Base-by-base conservation (phyloP, 2,329 filamentous ascomycete species). In the Pseudophaeomoniella oleicola region DNA sequence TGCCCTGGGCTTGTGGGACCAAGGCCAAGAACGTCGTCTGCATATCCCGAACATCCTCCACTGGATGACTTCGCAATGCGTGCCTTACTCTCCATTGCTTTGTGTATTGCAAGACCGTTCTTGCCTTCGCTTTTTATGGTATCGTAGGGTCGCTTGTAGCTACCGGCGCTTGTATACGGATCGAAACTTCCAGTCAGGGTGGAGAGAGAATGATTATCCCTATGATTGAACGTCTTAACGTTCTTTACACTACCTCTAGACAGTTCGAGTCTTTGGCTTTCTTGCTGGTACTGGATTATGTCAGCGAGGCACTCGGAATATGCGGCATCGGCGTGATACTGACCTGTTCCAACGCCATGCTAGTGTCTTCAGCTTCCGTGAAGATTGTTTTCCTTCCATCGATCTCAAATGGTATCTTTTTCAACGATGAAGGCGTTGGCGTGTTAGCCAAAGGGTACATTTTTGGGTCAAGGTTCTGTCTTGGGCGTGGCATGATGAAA, bases 401-500 rank as follows among this genome's bases (percentile, higher is more conserved):
- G 22, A 81, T 63, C 36, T 79, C 75, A 48, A 93, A 87, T 30
- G 72, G 77, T 52, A 96, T 81, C 39, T 76, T 77, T 43, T 76
- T 75, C 41, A 98, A 64, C 36, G 81, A 78, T 12, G 76, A 72
- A 2, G 90, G 90, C 2, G 87, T 93, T 1, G 84, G 80, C 35
- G 82, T 78, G 43, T 73, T 71, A 27, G 88, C 88, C 18, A 98
- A 67, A 29, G 90, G 90, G 55, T 93, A 98, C 49, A 90, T 76
- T 55, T 92, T 93, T 11, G 80, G 69, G 57, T 96, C 86, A 39
- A 94, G 73, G 37, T 78, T 71, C 40, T 72, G 66, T 19, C 86
- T 69, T 16, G 84, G 80, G 40, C 82, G 73, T 45, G 75, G 77
- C 46, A 94, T 75, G 38, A 83, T 67, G 39, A 94, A 66, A n/a